These are phyloP conservation scores for Poa pratensis DNA, from an alignment of 176 grass and related monocot species.

Conservation along the genomic window DNA sequence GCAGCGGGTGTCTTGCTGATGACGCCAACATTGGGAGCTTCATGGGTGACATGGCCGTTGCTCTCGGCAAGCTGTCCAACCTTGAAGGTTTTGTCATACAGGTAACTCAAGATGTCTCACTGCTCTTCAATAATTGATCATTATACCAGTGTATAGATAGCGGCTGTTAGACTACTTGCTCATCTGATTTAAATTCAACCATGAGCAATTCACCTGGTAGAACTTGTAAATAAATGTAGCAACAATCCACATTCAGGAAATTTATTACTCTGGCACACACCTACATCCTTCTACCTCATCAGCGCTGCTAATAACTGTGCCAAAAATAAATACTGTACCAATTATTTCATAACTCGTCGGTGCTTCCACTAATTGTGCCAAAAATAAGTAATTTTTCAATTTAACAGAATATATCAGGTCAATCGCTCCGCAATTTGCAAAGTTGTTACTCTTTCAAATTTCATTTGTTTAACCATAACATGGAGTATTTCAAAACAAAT, in stretches of 20 bases:
- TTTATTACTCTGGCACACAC: constrained; percentile 22
- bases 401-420: not conserved
- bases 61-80: constrained; percentile 76
- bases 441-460: constrained; percentile 24
- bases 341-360: not conserved
- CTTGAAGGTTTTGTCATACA: constrained; percentile 90
- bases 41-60: constrained; percentile 85
- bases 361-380: not conserved
- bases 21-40: constrained; percentile 53
- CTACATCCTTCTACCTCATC: not conserved
- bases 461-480: constrained; percentile 35
- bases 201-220: constrained; percentile 11
- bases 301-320: constrained; percentile 12
- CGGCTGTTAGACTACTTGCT: not conserved
- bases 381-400: not conserved
- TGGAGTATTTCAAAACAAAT: constrained; percentile 17
- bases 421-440: not conserved
- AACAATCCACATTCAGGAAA: not conserved
- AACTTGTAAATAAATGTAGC: not conserved
- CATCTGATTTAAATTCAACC: constrained; percentile 8
- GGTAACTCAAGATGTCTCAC: constrained; percentile 44
- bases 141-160: not conserved
- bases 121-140: constrained; percentile 17
- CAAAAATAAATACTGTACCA: not conserved
- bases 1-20: constrained; percentile 51